phyloP scores from a whole-genome alignment of 106 monocot species.

The Triglochin maritima region DNA sequence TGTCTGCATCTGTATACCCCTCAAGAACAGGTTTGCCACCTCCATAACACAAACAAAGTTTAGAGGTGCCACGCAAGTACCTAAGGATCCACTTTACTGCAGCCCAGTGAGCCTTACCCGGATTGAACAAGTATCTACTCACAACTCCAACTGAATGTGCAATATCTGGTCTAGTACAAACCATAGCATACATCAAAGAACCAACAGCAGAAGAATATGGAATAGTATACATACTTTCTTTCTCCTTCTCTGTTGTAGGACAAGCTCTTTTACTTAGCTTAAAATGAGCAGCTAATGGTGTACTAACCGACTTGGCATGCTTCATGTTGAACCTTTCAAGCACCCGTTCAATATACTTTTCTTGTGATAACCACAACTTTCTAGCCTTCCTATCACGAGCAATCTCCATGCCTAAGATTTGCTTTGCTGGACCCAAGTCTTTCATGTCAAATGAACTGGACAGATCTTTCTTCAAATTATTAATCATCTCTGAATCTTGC shows the following conservation, averaged over 20 bases:
- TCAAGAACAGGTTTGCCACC: not conserved
- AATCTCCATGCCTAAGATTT: no score
- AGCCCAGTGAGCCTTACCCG: not conserved
- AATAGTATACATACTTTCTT: not conserved
- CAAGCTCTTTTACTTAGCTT: not conserved
- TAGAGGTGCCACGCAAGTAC: slow-evolving; percentile 2
- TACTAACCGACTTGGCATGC: not conserved
- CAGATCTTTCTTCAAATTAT: no score
- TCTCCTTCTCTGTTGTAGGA: not conserved
- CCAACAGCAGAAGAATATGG: slow-evolving; percentile 1
- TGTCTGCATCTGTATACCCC: slow-evolving; percentile 4
- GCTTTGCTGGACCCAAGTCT: no score
- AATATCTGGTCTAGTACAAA: slow-evolving; percentile 2
- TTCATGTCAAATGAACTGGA: no score
- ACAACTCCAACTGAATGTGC: no score
- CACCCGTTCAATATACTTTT: no score
- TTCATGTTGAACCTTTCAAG: no score
- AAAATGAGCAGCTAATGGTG: not conserved
- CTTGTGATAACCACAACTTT: no score
- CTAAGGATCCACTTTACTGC: not conserved
- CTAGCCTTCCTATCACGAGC: no score
- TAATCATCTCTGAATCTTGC: not conserved
- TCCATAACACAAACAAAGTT: slow-evolving; percentile 2
- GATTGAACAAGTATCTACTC: slow-evolving; percentile 1
- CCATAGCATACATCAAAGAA: slow-evolving; percentile 6